Evolutionary conservation across 768 basidiomycete genomes (phyloP), one percentile per base, ranked within the genome.

Genomic region (Pholiota conissans): DNA sequence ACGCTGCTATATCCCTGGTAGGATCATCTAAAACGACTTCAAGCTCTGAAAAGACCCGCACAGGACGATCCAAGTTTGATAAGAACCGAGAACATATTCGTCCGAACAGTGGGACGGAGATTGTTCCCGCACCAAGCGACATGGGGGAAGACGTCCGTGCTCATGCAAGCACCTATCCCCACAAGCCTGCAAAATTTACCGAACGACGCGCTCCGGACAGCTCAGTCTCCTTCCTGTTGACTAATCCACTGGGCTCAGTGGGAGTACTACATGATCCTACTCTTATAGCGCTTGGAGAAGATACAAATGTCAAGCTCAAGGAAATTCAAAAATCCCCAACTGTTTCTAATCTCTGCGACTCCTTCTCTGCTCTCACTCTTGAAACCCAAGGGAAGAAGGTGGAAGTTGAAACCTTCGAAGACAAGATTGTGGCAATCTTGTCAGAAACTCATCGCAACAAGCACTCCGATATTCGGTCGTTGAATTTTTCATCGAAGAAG

Each of bases 391-490:
- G 10, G 30, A 50, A 28, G 14, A 45, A 29, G 7, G 29, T 18
- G 30, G 52, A 29, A 13, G 29, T 18, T 22, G 52, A 54, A 30
- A 45, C 39, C 2, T 40, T 54, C 28, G 28, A 54, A 24, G 53
- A 54, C 20, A 54, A 54, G n/a, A 54, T 54, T 20, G 53, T 42
- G 18, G 42, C 53, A 22, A 54, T 54, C 13, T 22, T 54, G 7
- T 28, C 20, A 20, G 53, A 54, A 42, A 53, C 52, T 39, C 53
- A 42, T 18, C 53, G 53, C 27, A 45, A 40, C 28, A 54, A 16
- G 20, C 28, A 40, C n/a, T 26, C 7, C 40, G 34, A 46, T 46
- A 27, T 3, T n/a, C 53, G 46, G 53, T 18, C 40, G 11, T 9
- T 28, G 24, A 24, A 45, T 45, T 8, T 18, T 40, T 40, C 39